Evolutionary conservation across 2,329 filamentous ascomycete genomes (phyloP).

Genomic region (Stagonosporopsis rhizophila): DNA sequence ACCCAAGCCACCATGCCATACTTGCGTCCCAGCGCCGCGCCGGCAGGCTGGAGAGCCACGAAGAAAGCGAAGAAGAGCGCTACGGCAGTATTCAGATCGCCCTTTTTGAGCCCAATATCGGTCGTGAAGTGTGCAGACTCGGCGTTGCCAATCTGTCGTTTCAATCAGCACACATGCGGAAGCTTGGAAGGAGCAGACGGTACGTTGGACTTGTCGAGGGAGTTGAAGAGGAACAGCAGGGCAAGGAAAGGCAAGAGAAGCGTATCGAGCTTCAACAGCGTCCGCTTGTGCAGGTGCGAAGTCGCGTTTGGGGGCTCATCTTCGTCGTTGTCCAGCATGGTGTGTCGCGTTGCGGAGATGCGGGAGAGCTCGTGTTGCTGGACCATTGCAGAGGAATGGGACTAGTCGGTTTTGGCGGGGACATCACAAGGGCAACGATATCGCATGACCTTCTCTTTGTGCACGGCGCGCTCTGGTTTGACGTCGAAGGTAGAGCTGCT

Average conservation of each 20-base stretch:
- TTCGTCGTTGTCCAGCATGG: conserved; percentile 9
- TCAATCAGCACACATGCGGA: neutral
- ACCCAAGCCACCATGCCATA: conserved; percentile 64
- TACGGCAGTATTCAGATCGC: conserved; percentile 63
- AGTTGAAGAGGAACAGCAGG: conserved; percentile 60
- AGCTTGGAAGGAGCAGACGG: neutral
- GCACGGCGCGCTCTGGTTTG: neutral
- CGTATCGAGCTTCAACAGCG: conserved; percentile 58
- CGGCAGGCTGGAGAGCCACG: conserved; percentile 64
- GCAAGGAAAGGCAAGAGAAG: conserved; percentile 61
- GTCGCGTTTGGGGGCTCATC: conserved; percentile 5
- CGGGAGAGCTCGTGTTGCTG: conserved; percentile 13
- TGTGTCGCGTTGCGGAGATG: conserved; percentile 2
- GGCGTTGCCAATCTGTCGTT: conserved; percentile 58
- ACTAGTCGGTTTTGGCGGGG: conserved; percentile 1
- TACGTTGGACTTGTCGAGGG: conserved; percentile 60
- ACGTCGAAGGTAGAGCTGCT: neutral
- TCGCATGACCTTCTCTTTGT: conserved; percentile 15
- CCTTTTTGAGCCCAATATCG: conserved; percentile 60
- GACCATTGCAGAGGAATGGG: conserved; percentile 2
- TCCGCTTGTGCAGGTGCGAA: conserved; percentile 41
- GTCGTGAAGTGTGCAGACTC: conserved; percentile 66
- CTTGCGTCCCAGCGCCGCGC: conserved; percentile 64
- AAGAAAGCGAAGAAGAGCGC: conserved; percentile 66
- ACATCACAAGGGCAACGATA: conserved; percentile 7